Conservation (phyloP, 495 filamentous ascomycete species). For the Xylaria nigripes region DNA sequence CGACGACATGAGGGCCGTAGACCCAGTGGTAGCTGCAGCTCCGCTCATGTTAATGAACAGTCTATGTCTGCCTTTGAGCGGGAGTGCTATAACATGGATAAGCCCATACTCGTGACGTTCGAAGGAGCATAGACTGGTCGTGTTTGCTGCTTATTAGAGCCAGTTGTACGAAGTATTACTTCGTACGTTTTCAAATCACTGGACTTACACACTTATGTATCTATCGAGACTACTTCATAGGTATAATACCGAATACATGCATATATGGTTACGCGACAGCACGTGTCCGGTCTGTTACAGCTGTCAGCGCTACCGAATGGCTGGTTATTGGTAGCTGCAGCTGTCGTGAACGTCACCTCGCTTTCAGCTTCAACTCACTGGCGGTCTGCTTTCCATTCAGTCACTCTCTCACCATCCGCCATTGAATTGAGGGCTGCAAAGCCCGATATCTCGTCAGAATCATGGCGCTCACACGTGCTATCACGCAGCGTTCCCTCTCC, state of each 20-base stretch:
- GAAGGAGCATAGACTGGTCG: background rate
- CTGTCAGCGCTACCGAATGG: background rate
- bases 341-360: constrained; percentile 3
- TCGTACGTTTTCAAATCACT: too few relatives aligned
- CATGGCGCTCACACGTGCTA: constrained; percentile 32
- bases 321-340: background rate
- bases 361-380: background rate
- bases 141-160: background rate
- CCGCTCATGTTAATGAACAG: constrained; percentile 3
- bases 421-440: constrained; percentile 15
- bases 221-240: background rate
- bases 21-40: background rate
- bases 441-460: constrained; percentile 29
- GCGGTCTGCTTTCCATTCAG: background rate
- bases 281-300: background rate
- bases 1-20: background rate
- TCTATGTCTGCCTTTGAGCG: background rate
- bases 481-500: constrained; percentile 25
- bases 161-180: background rate
- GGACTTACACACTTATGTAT: too few relatives aligned
- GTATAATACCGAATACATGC: too few relatives aligned
- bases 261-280: too few relatives aligned
- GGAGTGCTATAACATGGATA: background rate
- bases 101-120: background rate
- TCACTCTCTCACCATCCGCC: constrained; percentile 5